These are phyloP conservation scores for Mucor circinelloides DNA, from an alignment of 371 early-diverging fungal genomes.

Conservation along the genomic window DNA sequence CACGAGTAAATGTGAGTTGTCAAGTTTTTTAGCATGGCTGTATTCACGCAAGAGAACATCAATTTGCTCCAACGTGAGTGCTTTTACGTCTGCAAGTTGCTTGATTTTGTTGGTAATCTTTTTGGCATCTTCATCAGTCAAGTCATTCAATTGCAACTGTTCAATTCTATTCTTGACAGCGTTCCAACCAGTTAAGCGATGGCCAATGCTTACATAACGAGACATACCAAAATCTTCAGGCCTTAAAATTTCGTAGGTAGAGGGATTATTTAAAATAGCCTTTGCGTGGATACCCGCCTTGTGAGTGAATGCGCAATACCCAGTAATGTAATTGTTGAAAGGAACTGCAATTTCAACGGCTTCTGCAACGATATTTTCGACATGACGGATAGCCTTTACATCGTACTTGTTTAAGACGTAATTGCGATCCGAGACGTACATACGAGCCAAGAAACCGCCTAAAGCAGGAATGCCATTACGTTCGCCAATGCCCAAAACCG, in stretches of 20 bases:
- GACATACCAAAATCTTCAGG: conserved; percentile 98
- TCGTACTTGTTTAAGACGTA: conserved; percentile 91
- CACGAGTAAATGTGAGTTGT: conserved; percentile 12
- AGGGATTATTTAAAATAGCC: conserved; percentile 96
- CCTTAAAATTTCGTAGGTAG: conserved; percentile 94
- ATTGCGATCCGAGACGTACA: conserved; percentile 89
- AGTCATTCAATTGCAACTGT: conserved; percentile 74
- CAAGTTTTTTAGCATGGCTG: conserved; percentile 35
- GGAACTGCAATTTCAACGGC: conserved; percentile 94
- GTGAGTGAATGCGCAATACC: conserved; percentile 97
- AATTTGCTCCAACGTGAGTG: conserved; percentile 39
- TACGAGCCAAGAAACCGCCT: conserved; percentile 91
- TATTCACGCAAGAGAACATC: conserved; percentile 41
- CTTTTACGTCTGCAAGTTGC: conserved; percentile 84
- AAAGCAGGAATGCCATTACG: conserved; percentile 97
- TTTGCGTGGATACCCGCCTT: conserved; percentile 99
- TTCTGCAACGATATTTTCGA: conserved; percentile 96
- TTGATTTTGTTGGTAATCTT: conserved; percentile 92
- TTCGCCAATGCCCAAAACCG: conserved; percentile 96
- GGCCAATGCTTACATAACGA: conserved; percentile 94
- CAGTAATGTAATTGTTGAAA: conserved; percentile 98
- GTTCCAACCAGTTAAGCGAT: conserved; percentile 97
- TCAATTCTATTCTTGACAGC: conserved; percentile 96
- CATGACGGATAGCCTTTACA: conserved; percentile 83
- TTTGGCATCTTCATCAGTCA: conserved; percentile 92